phyloP scores from a whole-genome alignment of 345 rosid species.

The Euphorbia pulcherrima region DNA sequence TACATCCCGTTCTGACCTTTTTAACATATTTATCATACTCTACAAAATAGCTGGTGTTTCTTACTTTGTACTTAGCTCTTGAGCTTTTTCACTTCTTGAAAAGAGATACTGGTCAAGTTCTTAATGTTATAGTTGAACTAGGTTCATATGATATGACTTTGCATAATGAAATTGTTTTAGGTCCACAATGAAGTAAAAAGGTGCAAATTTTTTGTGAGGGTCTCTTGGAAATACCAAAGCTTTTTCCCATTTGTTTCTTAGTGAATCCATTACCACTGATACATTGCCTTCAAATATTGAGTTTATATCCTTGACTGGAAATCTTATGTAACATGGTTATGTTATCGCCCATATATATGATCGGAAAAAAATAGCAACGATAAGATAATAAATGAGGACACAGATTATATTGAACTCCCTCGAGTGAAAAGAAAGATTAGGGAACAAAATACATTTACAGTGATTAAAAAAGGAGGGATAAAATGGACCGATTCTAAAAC shows the following conservation, averaged over 20 bases:
- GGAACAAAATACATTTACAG: too few relatives aligned
- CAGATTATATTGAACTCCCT: too few relatives aligned
- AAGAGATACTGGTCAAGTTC: not conserved
- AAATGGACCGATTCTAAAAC: too few relatives aligned
- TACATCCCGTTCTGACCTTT: not conserved
- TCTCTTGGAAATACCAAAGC: not conserved
- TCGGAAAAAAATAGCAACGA: too few relatives aligned
- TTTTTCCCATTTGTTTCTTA: not conserved
- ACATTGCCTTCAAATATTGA: not conserved
- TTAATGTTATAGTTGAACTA: not conserved
- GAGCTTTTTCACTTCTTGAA: not conserved
- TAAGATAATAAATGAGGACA: too few relatives aligned
- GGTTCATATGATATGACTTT: too few relatives aligned
- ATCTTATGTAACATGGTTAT: not conserved
- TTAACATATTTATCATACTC: too few relatives aligned
- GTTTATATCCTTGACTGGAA: not conserved
- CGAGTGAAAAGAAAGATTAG: too few relatives aligned
- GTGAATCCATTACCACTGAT: not conserved
- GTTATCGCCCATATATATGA: not conserved
- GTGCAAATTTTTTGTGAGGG: not conserved
- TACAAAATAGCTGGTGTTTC: not conserved
- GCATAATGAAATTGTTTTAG: not conserved
- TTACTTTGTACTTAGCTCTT: not conserved
- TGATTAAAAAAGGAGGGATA: too few relatives aligned
- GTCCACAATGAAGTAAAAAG: not conserved